Evolutionary conservation across 2,329 filamentous ascomycete genomes (phyloP).

Genomic region (Trichoderma sp.): DNA sequence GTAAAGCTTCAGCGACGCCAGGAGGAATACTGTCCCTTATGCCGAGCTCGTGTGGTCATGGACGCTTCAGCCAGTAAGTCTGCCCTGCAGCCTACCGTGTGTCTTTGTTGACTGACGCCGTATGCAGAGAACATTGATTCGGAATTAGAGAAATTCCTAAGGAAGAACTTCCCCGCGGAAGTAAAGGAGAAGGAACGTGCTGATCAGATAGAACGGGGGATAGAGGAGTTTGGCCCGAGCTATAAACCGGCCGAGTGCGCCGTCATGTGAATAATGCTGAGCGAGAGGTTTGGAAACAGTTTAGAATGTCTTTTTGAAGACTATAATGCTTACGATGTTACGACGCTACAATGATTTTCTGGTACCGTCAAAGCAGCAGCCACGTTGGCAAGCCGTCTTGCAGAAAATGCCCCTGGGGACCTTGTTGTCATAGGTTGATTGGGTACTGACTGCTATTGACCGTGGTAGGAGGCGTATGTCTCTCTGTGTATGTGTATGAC

Average conservation of each 20-base stretch:
- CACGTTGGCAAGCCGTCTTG: neutral
- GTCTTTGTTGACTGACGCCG: neutral
- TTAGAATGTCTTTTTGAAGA: neutral
- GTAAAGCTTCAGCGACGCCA: slow-evolving; percentile 74
- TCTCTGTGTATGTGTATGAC: too few species aligned
- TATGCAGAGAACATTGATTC: slow-evolving; percentile 67
- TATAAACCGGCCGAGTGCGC: slow-evolving; percentile 62
- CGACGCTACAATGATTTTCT: neutral
- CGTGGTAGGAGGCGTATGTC: too few species aligned
- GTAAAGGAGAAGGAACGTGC: slow-evolving; percentile 67
- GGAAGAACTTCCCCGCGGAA: slow-evolving; percentile 74
- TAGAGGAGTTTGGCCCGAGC: slow-evolving; percentile 69
- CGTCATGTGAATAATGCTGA: slow-evolving; percentile 16
- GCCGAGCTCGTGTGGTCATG: slow-evolving; percentile 71
- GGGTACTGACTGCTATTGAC: too few species aligned
- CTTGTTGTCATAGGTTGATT: too few species aligned
- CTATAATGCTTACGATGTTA: neutral
- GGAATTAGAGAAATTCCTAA: slow-evolving; percentile 68
- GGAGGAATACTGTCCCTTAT: slow-evolving; percentile 73
- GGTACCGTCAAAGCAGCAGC: neutral
- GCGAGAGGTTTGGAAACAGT: neutral
- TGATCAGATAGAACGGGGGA: slow-evolving; percentile 74
- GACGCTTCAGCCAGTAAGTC: slow-evolving; percentile 65
- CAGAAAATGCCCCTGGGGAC: neutral
- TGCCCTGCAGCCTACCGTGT: too few species aligned